Evolutionary conservation across 1,139 yeast species (phyloP), one percentile per base, ranked within the genome.

Genomic region (Hyphopichia pseudoburtonii): DNA sequence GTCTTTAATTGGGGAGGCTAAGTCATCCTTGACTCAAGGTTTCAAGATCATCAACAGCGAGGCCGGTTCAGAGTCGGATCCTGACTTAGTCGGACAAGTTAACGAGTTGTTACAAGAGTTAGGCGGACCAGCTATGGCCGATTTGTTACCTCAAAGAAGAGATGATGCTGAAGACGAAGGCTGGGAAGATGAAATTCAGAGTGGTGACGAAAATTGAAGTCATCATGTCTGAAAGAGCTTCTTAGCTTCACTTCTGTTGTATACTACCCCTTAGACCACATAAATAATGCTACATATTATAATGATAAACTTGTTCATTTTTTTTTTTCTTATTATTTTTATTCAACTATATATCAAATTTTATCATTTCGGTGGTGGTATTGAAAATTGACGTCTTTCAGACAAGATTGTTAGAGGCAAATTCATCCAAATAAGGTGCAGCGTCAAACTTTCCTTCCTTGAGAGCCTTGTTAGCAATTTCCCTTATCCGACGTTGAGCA

Each of bases 111-210:
- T 82, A 39, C 47, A 57, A 5, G 80, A 76, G 42, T 60, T 82
- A 30, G 89, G 88, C 3, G 88, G 88, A 3, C 78, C 78, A 3
- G 47, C 57, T 45, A 71, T 61, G 70, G 71, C 62, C 48, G 73
- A 72, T 52, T 63, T 71, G 48, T 48, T 71, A 54, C 69, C 76
- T n/a, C 64, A 62, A 47, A 63, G 62, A 44, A 61, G 60, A 32
- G 67, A 60, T 32, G 77, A 66, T 4, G 63, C 57, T 14, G 72
- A 69, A 34, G 71, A 64, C 29, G 69, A 59, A 17, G 69, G 63
- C 17, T 70, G 75, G 69, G 78, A 73, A 43, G 70, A 67, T 28
- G 77, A 72, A 43, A 66, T 78, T 17, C 54, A 51, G 10, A 57
- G 60, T 30, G 66, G 57, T 21, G 51, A 48, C 4, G 52, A 50